These are phyloP conservation scores for Quercus tomentella DNA, from an alignment of 331 rosid genomes.

Conservation along the genomic window DNA sequence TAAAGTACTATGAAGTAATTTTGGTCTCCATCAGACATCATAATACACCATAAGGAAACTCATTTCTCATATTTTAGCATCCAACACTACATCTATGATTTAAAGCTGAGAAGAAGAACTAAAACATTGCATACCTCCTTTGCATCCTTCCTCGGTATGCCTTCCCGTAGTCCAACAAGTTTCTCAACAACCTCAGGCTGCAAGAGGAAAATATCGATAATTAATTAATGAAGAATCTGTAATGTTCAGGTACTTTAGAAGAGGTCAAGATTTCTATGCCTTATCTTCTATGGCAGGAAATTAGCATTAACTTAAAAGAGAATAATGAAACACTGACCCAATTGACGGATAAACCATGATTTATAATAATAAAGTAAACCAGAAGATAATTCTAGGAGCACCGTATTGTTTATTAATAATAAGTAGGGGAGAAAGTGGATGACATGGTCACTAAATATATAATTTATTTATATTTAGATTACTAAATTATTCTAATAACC, in stretches of 20 bases:
- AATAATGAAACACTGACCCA: neutral
- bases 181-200: conserved; percentile 96
- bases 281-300: too few species aligned
- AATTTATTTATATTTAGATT: neutral
- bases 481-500: neutral
- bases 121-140: conserved; percentile 63
- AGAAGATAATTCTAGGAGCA: neutral
- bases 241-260: neutral
- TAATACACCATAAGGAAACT: conserved; percentile 9
- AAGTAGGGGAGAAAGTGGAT: neutral
- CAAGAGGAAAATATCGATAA: conserved; percentile 22
- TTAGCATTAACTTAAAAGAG: neutral
- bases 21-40: neutral
- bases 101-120: conserved; percentile 5
- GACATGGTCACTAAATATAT: neutral
- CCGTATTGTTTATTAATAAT: neutral
- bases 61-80: conserved; percentile 4
- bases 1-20: neutral
- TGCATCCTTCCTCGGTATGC: conserved; percentile 93
- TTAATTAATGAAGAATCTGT: conserved; percentile 7
- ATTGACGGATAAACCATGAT: neutral
- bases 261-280: too few species aligned
- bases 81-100: conserved; percentile 1
- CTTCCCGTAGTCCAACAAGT: conserved; percentile 91
- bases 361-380: neutral